Conservation (phyloP, 164 flowering plant genomes). For the Pachysandra terminalis region DNA sequence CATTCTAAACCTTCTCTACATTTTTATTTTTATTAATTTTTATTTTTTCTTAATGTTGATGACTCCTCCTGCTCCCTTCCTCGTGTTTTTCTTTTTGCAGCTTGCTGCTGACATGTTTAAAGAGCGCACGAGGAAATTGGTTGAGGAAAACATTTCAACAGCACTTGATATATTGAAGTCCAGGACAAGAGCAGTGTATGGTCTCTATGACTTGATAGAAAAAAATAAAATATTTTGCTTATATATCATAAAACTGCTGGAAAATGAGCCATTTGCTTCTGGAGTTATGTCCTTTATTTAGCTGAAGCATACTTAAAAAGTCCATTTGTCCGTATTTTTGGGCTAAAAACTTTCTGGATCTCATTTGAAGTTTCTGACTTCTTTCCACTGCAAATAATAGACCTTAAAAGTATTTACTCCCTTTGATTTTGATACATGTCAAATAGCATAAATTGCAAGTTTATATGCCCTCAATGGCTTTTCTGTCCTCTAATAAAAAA, state of each 20-base stretch:
- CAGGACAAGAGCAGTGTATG: constrained; percentile 66
- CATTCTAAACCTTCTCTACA: constrained; percentile 1
- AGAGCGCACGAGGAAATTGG: constrained; percentile 71
- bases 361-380: too few relatives aligned
- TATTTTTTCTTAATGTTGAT: too few relatives aligned
- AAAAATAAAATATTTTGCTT: neutral
- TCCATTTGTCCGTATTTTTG: too few relatives aligned
- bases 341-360: too few relatives aligned
- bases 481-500: constrained; percentile 16
- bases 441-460: neutral
- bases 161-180: constrained; percentile 67
- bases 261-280: neutral
- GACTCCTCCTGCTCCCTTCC: too few relatives aligned
- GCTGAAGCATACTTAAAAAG: neutral
- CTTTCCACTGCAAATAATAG: neutral
- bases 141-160: constrained; percentile 65
- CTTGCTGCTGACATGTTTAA: constrained; percentile 83
- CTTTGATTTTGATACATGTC: neutral
- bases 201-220: constrained; percentile 2
- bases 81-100: constrained; percentile 34
- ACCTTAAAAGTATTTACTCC: neutral
- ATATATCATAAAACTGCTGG: neutral
- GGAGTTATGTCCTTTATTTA: neutral
- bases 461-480: neutral
- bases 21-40: constrained; percentile 9